Evolutionary conservation across 2,329 filamentous ascomycete species (phyloP).

Genomic region (Pseudopyrenochaeta lycopersici): DNA sequence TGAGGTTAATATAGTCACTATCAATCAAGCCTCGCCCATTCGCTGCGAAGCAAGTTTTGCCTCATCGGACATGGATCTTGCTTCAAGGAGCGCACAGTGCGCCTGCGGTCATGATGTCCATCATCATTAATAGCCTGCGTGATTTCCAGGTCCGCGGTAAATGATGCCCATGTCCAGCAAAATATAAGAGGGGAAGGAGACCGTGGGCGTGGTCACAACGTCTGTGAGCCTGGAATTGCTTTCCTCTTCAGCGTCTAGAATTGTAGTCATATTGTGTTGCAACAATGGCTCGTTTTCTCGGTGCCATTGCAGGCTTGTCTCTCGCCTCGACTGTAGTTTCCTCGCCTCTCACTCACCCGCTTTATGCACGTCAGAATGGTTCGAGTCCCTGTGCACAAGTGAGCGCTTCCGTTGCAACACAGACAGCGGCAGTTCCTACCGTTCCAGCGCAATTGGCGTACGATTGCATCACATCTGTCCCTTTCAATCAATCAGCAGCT

Average conservation of each 20-base stretch:
- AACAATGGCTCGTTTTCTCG: slow-evolving; percentile 37
- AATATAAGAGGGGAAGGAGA: slow-evolving; percentile 8
- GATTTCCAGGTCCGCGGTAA: slow-evolving; percentile 13
- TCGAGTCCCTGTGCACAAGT: slow-evolving; percentile 45
- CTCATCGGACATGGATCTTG: slow-evolving; percentile 19
- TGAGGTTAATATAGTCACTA: slow-evolving; percentile 15
- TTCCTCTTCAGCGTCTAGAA: not conserved
- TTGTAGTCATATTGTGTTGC: not conserved
- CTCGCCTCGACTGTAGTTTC: slow-evolving; percentile 37
- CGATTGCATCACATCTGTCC: slow-evolving; percentile 57
- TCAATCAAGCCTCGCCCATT: slow-evolving; percentile 17
- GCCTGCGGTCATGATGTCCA: slow-evolving; percentile 28
- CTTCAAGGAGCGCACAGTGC: slow-evolving; percentile 6
- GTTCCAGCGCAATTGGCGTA: slow-evolving; percentile 56
- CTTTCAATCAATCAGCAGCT: slow-evolving; percentile 55
- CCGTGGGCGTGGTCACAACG: not conserved
- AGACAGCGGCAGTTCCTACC: slow-evolving; percentile 44
- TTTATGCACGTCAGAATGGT: slow-evolving; percentile 38
- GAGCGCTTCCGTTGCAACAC: slow-evolving; percentile 35
- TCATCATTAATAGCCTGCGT: slow-evolving; percentile 6
- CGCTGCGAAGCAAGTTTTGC: slow-evolving; percentile 16
- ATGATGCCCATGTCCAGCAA: not conserved
- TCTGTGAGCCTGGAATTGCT: not conserved
- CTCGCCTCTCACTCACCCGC: slow-evolving; percentile 30
- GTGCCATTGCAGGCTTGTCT: slow-evolving; percentile 31